Evolutionary conservation across 768 basidiomycete species (phyloP), one percentile per base, ranked within the genome.

Genomic region (Podaxis sp.): DNA sequence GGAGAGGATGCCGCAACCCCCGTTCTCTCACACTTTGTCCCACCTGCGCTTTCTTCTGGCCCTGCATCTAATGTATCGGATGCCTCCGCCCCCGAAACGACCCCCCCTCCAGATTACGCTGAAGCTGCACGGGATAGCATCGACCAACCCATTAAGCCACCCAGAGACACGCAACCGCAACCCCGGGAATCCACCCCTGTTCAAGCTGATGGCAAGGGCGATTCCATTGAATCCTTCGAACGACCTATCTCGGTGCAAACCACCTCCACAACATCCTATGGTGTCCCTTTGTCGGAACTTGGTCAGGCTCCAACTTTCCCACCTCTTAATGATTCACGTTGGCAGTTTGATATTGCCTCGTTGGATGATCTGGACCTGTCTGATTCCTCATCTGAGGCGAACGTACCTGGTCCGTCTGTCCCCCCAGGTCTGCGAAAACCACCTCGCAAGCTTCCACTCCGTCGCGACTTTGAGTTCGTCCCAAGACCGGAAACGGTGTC

Each of bases 281-380:
- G 83, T 37, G 72, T 64, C 7, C 77, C 76, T 13, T 68, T 83
- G 5, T 71, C 71, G 1, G 63, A 68, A 4, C 68, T 70, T 60
- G 62, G 59, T 28, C 65, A 63, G n/a, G 67, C 71, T 18, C 77
- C 74, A n/a, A 71, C 72, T 3, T 80, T 79, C 68, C 72, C 70
- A 32, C 69, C 66, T 35, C 72, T 72, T 28, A 67, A 67, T 6
- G 74, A 76, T 32, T 75, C 80, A 1, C 82, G 78, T 28, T 89
- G 80, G 84, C 78, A 76, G 62, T 84, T 90, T 52, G 88, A 91
- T 61, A 81, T 91, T 50, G 87, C 87, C 21, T 88, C 89, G 5
- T 84, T 91, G 50, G 90, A 92, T 67, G 91, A 91, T 42, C 73
- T 90, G 44, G 90, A 92, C 60, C 73, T 91, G n/a, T 91, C 90